Evolutionary conservation across 1,139 yeast genomes (phyloP).

Genomic region (Candida sanyaensis): DNA sequence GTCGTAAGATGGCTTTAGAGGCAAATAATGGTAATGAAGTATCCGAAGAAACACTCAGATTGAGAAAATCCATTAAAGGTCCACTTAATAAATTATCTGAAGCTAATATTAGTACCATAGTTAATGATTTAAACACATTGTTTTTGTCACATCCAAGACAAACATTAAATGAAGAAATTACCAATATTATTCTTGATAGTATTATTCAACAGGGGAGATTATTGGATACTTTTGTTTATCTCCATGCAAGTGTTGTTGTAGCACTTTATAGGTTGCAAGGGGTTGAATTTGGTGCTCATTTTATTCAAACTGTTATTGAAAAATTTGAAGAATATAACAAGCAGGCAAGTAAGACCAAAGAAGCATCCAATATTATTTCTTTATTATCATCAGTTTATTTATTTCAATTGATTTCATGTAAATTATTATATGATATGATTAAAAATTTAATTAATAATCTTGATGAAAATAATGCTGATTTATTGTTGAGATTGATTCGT

Average conservation of each 20-base stretch:
- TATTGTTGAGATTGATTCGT: constrained; percentile 68
- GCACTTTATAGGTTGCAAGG: constrained; percentile 82
- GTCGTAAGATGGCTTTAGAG: constrained; percentile 53
- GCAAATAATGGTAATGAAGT: constrained; percentile 19
- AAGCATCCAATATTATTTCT: constrained; percentile 69
- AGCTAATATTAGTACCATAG: constrained; percentile 71
- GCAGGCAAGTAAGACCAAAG: constrained; percentile 43
- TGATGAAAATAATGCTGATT: constrained; percentile 74
- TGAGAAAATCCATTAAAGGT: constrained; percentile 71
- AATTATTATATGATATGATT: constrained; percentile 76
- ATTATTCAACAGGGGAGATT: constrained; percentile 65
- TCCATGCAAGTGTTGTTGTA: constrained; percentile 77
- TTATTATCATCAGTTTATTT: constrained; percentile 76
- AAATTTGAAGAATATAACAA: constrained; percentile 46
- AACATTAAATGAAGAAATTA: constrained; percentile 67
- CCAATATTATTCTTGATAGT: constrained; percentile 64
- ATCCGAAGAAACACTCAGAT: constrained; percentile 50
- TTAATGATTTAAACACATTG: constrained; percentile 64
- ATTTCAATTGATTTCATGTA: constrained; percentile 73
- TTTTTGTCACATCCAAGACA: constrained; percentile 75
- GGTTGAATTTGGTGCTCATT: constrained; percentile 85
- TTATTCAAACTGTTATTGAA: constrained; percentile 78
- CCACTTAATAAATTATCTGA: constrained; percentile 86
- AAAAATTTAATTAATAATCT: constrained; percentile 55
- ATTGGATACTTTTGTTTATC: constrained; percentile 74